Evolutionary conservation across 1,139 yeast genomes (phyloP), one percentile per base, ranked within the genome.

Genomic region (Diutina ranongensis): DNA sequence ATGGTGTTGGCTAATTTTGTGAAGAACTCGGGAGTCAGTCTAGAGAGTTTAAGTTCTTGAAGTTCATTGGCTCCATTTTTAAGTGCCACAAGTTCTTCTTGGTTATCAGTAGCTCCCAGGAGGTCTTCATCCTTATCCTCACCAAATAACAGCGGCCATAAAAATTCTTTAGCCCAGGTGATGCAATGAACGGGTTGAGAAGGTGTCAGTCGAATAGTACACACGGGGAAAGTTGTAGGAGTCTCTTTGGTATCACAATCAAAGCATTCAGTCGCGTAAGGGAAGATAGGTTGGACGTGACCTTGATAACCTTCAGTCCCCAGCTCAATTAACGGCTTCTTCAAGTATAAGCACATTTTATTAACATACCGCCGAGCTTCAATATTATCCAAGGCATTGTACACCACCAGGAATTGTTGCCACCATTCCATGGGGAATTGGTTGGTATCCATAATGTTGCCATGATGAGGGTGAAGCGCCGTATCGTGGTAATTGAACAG

Each of bases 221-320:
- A 94, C 2, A 94, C 96, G 0, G 99, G 97, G 60, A 78, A 92
- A 0, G 94, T 75, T 57, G 85, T 88, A 3, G 97, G 96, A 0
- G 94, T 80, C 34, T 80, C 94, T 57, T 89, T 87, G 5, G 84
- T 78, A 32, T 80, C 78, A 62, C 99, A 94, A 52, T 87, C 97
- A 61, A 88, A 94, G 63, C 99, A 94, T 63, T 92, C 98, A 7
- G 94, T 80, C 47, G 67, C 56, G 49, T 83, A 80, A 1, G 96
- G 95, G 51, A 77, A 74, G 47, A 94, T 89, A 1, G 96, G 97
- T 58, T 86, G 95, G 34, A 85, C 84, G 59, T 92, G 96, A 19
- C 98, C 98, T 50, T 80, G 80, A 53, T 81, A 85, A 0, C 99
- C 99, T 0, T 96, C 84, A 1, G 98, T 89, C 5, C 99, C 99